Base-by-base conservation (phyloP, 371 early-diverging fungal genomes). In the Mortierella sp. region DNA sequence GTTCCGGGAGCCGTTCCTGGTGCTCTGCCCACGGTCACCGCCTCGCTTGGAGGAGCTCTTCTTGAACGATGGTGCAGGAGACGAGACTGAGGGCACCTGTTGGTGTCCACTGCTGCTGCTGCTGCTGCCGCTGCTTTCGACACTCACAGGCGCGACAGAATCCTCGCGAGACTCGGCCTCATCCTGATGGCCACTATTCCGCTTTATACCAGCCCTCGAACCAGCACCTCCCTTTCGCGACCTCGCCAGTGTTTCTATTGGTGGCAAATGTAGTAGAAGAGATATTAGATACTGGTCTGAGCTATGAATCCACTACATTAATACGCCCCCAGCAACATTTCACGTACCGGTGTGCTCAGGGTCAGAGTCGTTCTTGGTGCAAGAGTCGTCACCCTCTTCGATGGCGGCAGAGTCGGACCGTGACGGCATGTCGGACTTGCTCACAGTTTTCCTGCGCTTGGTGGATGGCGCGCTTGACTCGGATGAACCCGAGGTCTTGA, bases 401-500 rank as follows among this genome's bases (percentile, higher is more conserved):
- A 53, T 34, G 44, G 79, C 46, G 6, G 64, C 51, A 34, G 79
- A 73, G 19, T 75, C 73, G 24, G 73, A 28, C 6, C 54, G 77
- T 2, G 50, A 59, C 10, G 61, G 40, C 44, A 69, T 40, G 4
- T 83, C 84, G 8, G 74, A 74, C 48, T 70, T 83, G 64, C 57
- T 54, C 6, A 16, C 55, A 2, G 71, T 75, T 51, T 80, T 83
- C 67, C 80, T 80, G 61, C 84, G 74, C 73, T 83, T 83, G 40
- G 34, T 77, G 46, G 73, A 54, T 3, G 74, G 64, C 21, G 64
- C 76, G 14, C 53, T 26, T n/a, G 46, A 46, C 11, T 69, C 59
- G 2, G 72, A 44, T 26, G 71, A 34, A 24, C 46, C 50, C 13
- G 75, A 44, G n/a, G 71, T 55, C 72, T 10, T 48, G 57, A 31